Evolutionary conservation across 140 eudicot species (phyloP), one percentile per base, ranked within the genome.

Genomic region (Cichorium intybus): DNA sequence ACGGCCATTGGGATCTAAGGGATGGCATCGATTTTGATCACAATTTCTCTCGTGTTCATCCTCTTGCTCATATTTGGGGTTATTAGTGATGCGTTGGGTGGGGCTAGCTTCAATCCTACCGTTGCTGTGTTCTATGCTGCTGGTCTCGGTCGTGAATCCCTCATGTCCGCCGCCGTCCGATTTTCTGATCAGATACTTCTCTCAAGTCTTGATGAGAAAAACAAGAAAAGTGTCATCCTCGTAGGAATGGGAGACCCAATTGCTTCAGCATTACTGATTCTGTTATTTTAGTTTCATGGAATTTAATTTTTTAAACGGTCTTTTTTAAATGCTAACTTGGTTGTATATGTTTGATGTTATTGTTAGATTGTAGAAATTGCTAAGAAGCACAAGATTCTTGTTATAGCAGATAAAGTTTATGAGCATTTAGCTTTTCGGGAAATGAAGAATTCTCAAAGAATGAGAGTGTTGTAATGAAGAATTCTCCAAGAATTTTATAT

Each of bases 201-300:
- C n/a, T 81, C 86, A 11, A 77, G 78, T 43, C 18, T 79, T 28
- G 81, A 79, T 50, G 64, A 52, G 3, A 60, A 64, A 12, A 59
- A 65, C 9, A 63, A 75, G 17, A 83, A 54, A 57, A 72, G 31
- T 11, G 76, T 78, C 2, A 93, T 93, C 61, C 89, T 97, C 10
- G 61, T 93, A 64, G 97, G 99, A 0, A 88, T 93, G 83, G 99
- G 99, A 3, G 97, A 93, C 77, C 99, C 99, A 15, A 93, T 27
- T 93, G 99, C 66, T 93, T 85, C 58, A 76, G 60, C 18, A 80
- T 95, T 3, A 74, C 84, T 16, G 41, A 64, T 56, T 70, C 63
- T 59, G 90, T 85, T n/a, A n/a, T n/a, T n/a, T n/a, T n/a, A n/a
- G n/a, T n/a, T n/a, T n/a, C n/a, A n/a, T n/a, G n/a, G n/a, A n/a